Evolutionary conservation across 192 early-diverging fungal genomes (phyloP), one percentile per base, ranked within the genome.

Genomic region (Podila minutissima): DNA sequence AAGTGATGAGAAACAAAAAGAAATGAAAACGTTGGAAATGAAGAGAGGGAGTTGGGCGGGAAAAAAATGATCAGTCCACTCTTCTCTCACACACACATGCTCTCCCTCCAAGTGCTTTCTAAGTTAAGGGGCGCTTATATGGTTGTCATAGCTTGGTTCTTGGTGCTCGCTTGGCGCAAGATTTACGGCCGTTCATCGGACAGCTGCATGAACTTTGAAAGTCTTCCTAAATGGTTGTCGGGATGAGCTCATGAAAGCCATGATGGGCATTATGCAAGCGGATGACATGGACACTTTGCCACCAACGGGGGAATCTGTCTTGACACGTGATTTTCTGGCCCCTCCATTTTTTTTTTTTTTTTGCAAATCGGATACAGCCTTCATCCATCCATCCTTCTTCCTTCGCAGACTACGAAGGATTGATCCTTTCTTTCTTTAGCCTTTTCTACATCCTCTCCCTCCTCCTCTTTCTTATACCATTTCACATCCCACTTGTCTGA

Each of bases 401-500:
- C 49, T 53, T 28, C 6, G 9, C 35, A 37, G 35, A 10, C 35
- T 10, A 8, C 41, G 29, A 31, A 31, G 28, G 41, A 46, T 46
- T 46, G 41, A 46, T 46, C 55, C 38, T 67, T 67, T 59, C 24
- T 64, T 72, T 60, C 26, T 15, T 6, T 59, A 24, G 12, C 9
- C 15, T 46, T 38, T 20, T 24, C 58, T 22, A 62, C 38, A 17
- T 31, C 57, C 13, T 32, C 35, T 55, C 37, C 11, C 26, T 41
- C 28, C 60, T 17, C 32, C 10, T 48, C 46, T 11, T 38, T 22
- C n/a, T 6, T 55, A 24, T 55, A 26, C 20, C 24, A n/a, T 24
- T 17, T 24, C n/a, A 53, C 50, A 0, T n/a, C 53, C 22, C 53
- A 8, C 5, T 26, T 55, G 6, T 6, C 53, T 24, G 8, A 19